A percentile compares a stretch with the other conserved stretches of the same genome.
Conservation (phyloP, 2,329 filamentous ascomycete genomes). For the Exophiala mesophila region DNA sequence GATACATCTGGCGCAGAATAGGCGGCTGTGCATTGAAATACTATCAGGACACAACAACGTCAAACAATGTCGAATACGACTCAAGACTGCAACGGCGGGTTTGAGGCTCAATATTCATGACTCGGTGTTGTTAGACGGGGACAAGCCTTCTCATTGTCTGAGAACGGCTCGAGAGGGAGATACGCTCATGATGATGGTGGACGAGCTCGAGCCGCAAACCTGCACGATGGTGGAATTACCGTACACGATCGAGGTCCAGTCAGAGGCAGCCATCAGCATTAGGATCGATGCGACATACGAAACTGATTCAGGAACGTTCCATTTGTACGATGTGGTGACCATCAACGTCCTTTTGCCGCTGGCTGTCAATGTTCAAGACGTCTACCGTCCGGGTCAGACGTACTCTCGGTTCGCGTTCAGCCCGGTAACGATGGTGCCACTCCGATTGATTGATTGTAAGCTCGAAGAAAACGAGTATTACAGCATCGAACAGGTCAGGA, state of each 20-base stretch:
- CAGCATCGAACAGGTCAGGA: constrained; percentile 49
- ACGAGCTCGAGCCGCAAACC: constrained; percentile 23
- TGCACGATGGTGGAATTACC: constrained; percentile 57
- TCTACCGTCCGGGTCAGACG: constrained; percentile 77
- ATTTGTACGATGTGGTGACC: constrained; percentile 57
- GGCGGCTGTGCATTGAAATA: constrained; percentile 69
- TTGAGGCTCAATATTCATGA: constrained; percentile 60
- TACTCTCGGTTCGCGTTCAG: constrained; percentile 91
- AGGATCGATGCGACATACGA: constrained; percentile 72
- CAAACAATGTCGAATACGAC: constrained; percentile 53
- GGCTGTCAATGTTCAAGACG: constrained; percentile 93
- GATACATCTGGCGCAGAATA: constrained; percentile 74
- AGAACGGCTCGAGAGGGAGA: constrained; percentile 19
- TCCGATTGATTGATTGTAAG: constrained; percentile 67
- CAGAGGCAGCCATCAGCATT: constrained; percentile 56
- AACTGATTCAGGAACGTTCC: constrained; percentile 61
- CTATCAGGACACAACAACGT: constrained; percentile 31
- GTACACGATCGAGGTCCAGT: constrained; percentile 71
- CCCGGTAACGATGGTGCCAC: constrained; percentile 67
- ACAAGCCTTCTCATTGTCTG: constrained; percentile 35
- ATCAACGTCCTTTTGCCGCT: constrained; percentile 73
- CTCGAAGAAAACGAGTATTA: constrained; percentile 65
- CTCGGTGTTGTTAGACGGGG: constrained; percentile 45
- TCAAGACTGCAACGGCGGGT: constrained; percentile 62
- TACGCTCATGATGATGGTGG: constrained; percentile 15